Evolutionary conservation across 352 stramenopile genomes (phyloP), one percentile per base, ranked within the genome.

Genomic region (Elongisporangium senticosum): DNA sequence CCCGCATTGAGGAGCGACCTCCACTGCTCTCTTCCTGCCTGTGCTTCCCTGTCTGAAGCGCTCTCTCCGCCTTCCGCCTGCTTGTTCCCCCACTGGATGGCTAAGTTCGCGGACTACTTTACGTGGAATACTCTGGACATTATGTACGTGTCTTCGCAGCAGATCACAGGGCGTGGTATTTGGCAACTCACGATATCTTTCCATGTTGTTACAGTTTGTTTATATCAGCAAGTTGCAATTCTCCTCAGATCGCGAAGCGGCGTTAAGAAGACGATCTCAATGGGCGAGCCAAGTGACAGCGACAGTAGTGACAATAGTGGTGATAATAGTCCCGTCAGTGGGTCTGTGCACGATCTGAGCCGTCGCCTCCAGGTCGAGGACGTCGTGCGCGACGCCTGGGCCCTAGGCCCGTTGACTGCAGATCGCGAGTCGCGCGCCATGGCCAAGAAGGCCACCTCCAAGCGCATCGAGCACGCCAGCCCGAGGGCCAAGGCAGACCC

Each of bases 41-140:
- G 26, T 11, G 26, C 8, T 37, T 37, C 26, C 5, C 26, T 11
- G 26, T 37, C 26, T 37, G 26, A 37, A 37, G 26, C 51, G 19
- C 19, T 17, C 21, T 33, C 14, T n/a, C 52, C 20, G 21, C 19
- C 40, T 15, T 20, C 14, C 40, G 53, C 40, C 43, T 17, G 53
- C 39, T 39, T 22, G 33, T 23, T 21, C 19, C 33, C 43, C 19
- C 28, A 28, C 23, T 75, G 59, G 60, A 75, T 75, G 68, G 68
- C 68, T 62, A 75, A 75, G 63, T 75, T 75, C 59, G 64, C 68
- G 53, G 68, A 67, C 65, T 75, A 57, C 55, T 67, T 75, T 55
- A 75, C 68, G 28, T 75, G 68, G 68, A 75, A 62, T 59, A 75
- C 68, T 50, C 69, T 77, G 62, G 65, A 77, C 65, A 63, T 77